Conservation (phyloP, 1,284 basidiomycete species). For the Boletellus deceptivus region DNA sequence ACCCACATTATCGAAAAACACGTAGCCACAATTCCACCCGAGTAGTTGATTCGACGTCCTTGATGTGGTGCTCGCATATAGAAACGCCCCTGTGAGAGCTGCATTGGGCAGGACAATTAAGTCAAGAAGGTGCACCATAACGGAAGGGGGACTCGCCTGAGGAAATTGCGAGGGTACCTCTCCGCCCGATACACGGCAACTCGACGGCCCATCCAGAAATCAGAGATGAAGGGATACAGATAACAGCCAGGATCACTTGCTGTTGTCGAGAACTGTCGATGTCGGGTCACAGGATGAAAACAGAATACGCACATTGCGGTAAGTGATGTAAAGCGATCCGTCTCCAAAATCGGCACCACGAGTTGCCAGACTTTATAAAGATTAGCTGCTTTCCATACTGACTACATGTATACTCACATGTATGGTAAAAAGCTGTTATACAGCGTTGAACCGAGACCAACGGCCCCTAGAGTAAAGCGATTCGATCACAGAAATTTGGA, state of each 20-base stretch:
- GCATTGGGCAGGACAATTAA: conserved; percentile 27
- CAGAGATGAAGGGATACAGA: conserved; percentile 66
- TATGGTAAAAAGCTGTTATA: conserved; percentile 58
- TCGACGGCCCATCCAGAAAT: conserved; percentile 65
- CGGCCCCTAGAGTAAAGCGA: conserved; percentile 41
- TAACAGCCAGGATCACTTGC: conserved; percentile 59
- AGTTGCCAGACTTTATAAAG: conserved; percentile 37
- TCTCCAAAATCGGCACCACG: conserved; percentile 50
- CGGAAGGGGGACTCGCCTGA: conserved; percentile 37
- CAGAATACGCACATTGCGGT: conserved; percentile 43
- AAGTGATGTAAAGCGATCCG: conserved; percentile 47
- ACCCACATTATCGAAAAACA: conserved; percentile 54
- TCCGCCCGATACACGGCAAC: conserved; percentile 56
- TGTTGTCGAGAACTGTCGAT: conserved; percentile 16
- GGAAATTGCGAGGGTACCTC: conserved; percentile 56
- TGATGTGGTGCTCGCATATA: conserved; percentile 67
- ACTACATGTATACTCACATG: conserved; percentile 35
- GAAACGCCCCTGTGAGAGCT: conserved; percentile 65
- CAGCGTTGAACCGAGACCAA: conserved; percentile 60
- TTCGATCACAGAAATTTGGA: not conserved
- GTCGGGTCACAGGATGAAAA: not conserved
- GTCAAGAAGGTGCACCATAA: not conserved
- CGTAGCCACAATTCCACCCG: conserved; percentile 74
- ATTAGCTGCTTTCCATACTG: conserved; percentile 1
- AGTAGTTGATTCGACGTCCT: conserved; percentile 59